phyloP scores from a whole-genome alignment of 306 rosid genomes.

The Lathyrus aphaca region DNA sequence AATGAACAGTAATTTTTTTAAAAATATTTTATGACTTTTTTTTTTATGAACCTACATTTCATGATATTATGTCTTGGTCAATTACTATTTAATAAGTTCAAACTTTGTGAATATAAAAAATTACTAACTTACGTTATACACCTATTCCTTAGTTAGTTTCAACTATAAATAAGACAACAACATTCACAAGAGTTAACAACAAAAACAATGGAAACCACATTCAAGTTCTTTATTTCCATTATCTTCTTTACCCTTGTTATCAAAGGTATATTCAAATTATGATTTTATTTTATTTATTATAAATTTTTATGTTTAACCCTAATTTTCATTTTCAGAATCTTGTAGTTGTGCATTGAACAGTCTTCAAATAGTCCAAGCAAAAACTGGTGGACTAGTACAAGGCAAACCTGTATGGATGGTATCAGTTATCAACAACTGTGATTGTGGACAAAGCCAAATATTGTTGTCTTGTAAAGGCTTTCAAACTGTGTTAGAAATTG shows the following conservation, averaged over 20 bases:
- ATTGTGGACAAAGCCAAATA: background rate
- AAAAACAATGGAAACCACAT: background rate
- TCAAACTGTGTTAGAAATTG: background rate
- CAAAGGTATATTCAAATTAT: background rate
- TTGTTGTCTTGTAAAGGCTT: background rate
- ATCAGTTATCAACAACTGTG: background rate
- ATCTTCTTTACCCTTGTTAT: background rate
- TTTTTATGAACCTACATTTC: too few species aligned
- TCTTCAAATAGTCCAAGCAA: background rate
- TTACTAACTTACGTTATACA: too few species aligned
- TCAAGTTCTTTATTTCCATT: background rate
- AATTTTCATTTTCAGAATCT: background rate
- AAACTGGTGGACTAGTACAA: background rate
- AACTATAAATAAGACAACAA: background rate
- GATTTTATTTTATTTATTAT: background rate
- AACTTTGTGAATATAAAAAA: too few species aligned
- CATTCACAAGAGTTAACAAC: background rate
- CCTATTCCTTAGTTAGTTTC: background rate
- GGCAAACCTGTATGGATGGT: background rate
- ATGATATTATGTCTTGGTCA: too few species aligned
- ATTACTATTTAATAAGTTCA: too few species aligned
- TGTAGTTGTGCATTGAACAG: background rate
- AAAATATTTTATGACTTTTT: too few species aligned
- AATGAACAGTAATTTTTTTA: too few species aligned
- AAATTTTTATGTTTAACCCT: background rate